Evolutionary conservation across 768 basidiomycete species (phyloP).

Genomic region (Mycena alexandri): DNA sequence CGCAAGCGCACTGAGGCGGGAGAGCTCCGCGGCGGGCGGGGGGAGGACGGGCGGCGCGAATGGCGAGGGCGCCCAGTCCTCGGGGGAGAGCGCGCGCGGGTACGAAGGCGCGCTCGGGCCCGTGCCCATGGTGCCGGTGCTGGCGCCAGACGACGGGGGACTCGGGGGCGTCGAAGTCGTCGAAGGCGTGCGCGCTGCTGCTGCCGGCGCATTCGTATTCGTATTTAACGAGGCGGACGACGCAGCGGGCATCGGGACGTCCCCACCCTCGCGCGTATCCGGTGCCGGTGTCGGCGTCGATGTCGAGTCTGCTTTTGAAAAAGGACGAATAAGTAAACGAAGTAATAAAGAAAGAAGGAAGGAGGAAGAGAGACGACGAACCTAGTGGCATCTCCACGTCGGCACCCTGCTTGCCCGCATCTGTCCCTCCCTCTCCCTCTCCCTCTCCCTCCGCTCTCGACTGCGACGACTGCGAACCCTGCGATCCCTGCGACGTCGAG

Average conservation of each 20-base stretch:
- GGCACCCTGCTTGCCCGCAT: background rate
- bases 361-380: background rate
- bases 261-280: background rate
- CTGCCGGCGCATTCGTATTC: background rate
- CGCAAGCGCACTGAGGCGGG: background rate
- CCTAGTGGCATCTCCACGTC: conserved; percentile 17
- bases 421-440: too few relatives aligned
- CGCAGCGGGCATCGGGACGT: background rate
- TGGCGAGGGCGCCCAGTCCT: conserved; percentile 36
- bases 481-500: too few relatives aligned
- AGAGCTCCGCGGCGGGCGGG: background rate
- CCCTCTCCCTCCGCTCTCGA: background rate
- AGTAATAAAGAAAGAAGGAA: background rate
- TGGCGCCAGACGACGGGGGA: background rate
- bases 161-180: background rate
- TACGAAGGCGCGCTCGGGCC: background rate
- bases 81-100: conserved; percentile 28
- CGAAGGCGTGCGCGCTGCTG: background rate
- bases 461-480: too few relatives aligned
- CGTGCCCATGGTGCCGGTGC: background rate
- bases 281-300: too few relatives aligned
- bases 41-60: conserved; percentile 24
- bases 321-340: background rate
- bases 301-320: background rate
- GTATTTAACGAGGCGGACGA: background rate